Conservation (phyloP, 257 asterid genomes). For the Scutellaria baicalensis region DNA sequence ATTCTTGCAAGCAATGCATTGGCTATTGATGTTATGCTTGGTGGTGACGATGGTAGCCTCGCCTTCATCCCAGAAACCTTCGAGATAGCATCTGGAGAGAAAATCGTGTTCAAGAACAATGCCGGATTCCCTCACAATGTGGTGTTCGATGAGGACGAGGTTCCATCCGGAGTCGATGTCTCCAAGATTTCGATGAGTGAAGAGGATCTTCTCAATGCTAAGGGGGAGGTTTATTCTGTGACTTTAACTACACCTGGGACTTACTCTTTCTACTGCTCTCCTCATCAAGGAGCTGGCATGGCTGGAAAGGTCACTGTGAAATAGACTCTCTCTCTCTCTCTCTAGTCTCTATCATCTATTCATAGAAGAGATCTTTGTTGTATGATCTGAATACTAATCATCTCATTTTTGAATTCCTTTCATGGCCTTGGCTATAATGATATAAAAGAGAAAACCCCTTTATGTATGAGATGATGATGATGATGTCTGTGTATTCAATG, state of each 20-base stretch:
- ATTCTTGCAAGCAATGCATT: conserved; percentile 61
- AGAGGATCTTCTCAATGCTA: conserved; percentile 51
- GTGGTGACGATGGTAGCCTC: conserved; percentile 45
- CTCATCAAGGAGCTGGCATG: conserved; percentile 89
- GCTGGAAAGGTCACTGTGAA: conserved; percentile 69
- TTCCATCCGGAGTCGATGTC: conserved; percentile 75
- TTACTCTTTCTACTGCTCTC: conserved; percentile 76
- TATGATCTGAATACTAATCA: neutral
- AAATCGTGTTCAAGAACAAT: conserved; percentile 68
- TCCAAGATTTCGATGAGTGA: conserved; percentile 65
- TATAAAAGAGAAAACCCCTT: neutral
- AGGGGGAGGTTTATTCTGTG: conserved; percentile 60
- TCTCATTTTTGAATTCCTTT: conserved; percentile 16
- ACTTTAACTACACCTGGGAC: conserved; percentile 76
- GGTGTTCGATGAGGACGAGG: conserved; percentile 74
- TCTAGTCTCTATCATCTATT: no score
- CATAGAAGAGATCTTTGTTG: neutral
- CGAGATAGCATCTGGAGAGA: conserved; percentile 66
- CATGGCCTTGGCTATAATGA: neutral
- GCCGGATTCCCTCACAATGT: conserved; percentile 89
- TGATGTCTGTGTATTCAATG: neutral
- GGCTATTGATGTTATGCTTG: conserved; percentile 61
- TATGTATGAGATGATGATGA: conserved; percentile 18
- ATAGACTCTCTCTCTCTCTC: conserved; percentile 16
- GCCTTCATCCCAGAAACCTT: conserved; percentile 51